phyloP scores from a whole-genome alignment of 2,329 filamentous ascomycete species.

The Ophiostoma sp. region DNA sequence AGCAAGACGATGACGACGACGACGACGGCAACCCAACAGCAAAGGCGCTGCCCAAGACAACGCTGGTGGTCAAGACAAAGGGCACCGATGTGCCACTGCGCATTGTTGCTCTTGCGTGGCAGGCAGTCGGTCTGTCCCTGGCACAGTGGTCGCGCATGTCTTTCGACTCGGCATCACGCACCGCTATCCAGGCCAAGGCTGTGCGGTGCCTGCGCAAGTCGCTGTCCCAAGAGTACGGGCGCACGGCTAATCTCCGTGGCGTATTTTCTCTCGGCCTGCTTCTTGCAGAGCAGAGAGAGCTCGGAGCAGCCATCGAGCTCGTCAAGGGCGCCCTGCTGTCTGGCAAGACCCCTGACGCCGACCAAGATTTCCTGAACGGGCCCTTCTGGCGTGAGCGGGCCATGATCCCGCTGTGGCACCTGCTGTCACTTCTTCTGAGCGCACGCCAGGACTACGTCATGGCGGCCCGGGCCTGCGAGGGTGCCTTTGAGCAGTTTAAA shows the following conservation, averaged over 20 bases:
- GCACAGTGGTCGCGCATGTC: slow-evolving; percentile 84
- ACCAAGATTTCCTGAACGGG: slow-evolving; percentile 43
- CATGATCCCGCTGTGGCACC: slow-evolving; percentile 80
- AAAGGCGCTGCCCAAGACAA: background rate
- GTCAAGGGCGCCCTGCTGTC: slow-evolving; percentile 70
- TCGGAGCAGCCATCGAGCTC: slow-evolving; percentile 73
- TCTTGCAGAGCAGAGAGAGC: slow-evolving; percentile 79
- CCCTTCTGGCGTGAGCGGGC: slow-evolving; percentile 59
- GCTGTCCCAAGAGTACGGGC: slow-evolving; percentile 60
- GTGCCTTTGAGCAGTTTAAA: slow-evolving; percentile 84
- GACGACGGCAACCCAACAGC: background rate
- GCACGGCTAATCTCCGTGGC: slow-evolving; percentile 65
- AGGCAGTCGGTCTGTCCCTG: slow-evolving; percentile 78
- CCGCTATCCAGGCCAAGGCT: slow-evolving; percentile 70
- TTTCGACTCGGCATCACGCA: slow-evolving; percentile 64
- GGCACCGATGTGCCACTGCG: slow-evolving; percentile 46
- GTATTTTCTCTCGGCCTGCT: slow-evolving; percentile 77
- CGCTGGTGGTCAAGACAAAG: slow-evolving; percentile 28
- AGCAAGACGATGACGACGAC: slow-evolving; percentile 28
- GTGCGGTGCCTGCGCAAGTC: slow-evolving; percentile 70
- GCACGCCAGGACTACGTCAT: slow-evolving; percentile 78
- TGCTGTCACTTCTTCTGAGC: slow-evolving; percentile 78
- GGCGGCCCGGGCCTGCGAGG: slow-evolving; percentile 78
- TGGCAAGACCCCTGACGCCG: slow-evolving; percentile 44
- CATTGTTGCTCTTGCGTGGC: slow-evolving; percentile 66